phyloP scores from a whole-genome alignment of 2,329 filamentous ascomycete species.

The Cladosporium sp. region DNA sequence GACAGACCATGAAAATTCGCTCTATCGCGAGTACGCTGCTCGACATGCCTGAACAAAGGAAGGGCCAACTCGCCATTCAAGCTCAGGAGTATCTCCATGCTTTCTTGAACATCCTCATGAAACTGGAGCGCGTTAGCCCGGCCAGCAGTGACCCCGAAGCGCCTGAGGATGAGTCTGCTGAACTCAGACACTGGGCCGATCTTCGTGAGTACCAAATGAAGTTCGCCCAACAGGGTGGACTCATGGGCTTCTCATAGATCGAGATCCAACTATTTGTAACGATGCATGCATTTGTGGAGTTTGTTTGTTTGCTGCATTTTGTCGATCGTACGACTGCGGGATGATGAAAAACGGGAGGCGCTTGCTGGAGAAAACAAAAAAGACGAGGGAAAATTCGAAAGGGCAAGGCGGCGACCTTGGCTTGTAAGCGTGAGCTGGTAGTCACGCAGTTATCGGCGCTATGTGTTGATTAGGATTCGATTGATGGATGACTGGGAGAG shows the following conservation, averaged over 20 bases:
- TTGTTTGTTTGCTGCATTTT: no score
- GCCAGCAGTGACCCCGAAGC: constrained; percentile 32
- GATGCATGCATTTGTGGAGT: no score
- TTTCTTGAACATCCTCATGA: constrained; percentile 70
- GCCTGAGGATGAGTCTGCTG: constrained; percentile 63
- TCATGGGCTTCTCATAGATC: constrained; percentile 32
- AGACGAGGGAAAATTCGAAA: no score
- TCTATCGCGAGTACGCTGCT: constrained; percentile 77
- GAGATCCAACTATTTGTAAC: no score
- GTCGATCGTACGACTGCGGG: no score
- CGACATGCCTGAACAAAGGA: constrained; percentile 52
- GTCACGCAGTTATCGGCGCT: no score
- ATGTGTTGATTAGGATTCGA: no score
- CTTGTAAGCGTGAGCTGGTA: no score
- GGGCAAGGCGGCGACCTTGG: no score
- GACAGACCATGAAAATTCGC: constrained; percentile 75
- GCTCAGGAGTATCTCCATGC: constrained; percentile 67
- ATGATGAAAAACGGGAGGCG: no score
- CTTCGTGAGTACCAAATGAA: constrained; percentile 71
- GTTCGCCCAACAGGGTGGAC: constrained; percentile 62
- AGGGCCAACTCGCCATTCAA: constrained; percentile 49
- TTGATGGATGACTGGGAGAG: neutral
- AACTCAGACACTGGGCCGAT: constrained; percentile 72
- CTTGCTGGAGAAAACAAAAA: no score
- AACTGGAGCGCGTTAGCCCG: constrained; percentile 62